Evolutionary conservation across 805 yeast species (phyloP).

Genomic region (Yamadazyma tumulicola): DNA sequence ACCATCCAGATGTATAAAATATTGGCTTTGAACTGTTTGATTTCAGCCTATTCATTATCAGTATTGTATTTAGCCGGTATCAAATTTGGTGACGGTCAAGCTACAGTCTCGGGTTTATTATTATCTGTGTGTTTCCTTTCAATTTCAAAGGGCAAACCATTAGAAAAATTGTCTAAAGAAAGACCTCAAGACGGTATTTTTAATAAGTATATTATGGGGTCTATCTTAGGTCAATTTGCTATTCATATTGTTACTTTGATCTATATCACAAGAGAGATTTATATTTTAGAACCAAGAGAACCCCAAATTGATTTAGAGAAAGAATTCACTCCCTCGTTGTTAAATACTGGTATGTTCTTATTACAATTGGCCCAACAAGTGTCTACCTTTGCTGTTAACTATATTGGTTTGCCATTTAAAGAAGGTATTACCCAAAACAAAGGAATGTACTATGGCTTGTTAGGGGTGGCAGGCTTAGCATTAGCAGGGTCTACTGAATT

Average conservation of each 20-base stretch:
- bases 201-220: conserved; percentile 94
- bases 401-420: conserved; percentile 95
- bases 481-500: conserved; percentile 91
- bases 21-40: conserved; percentile 92
- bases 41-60: conserved; percentile 92
- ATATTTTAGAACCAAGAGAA: conserved; percentile 87
- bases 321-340: conserved; percentile 79
- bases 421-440: conserved; percentile 85
- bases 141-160: conserved; percentile 89
- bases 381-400: conserved; percentile 95
- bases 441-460: conserved; percentile 94
- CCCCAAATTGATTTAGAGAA: conserved; percentile 88
- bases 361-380: conserved; percentile 95
- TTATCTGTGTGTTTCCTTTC: conserved; percentile 92
- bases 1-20: conserved; percentile 99
- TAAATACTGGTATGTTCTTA: conserved; percentile 94
- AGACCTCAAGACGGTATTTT: conserved; percentile 98
- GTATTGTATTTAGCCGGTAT: conserved; percentile 96
- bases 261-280: conserved; percentile 79
- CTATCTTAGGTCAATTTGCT: conserved; percentile 94
- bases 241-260: conserved; percentile 81
- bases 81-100: conserved; percentile 96
- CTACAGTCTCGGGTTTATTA: conserved; percentile 92
- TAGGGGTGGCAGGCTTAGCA: conserved; percentile 88
- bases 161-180: conserved; percentile 83